Evolutionary conservation across 2,329 filamentous ascomycete species (phyloP).

Genomic region (Parafenestella ontariensis): DNA sequence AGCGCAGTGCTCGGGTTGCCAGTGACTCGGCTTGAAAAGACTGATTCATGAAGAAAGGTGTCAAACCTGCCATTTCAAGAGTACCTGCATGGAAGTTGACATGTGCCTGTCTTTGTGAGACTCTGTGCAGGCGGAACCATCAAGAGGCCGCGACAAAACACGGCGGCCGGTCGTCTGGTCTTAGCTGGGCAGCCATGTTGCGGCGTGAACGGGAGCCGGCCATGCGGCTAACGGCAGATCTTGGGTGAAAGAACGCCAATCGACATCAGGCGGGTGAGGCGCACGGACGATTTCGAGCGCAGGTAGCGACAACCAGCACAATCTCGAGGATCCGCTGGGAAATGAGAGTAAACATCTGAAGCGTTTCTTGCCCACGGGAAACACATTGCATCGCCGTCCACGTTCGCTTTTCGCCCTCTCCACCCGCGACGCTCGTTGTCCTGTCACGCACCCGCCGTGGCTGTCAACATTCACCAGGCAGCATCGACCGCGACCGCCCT

Average conservation of each 20-base stretch:
- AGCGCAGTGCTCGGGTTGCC: not conserved
- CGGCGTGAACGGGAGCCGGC: conserved; percentile 3
- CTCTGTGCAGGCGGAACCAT: not conserved
- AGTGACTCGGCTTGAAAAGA: too few relatives aligned
- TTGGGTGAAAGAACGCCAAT: conserved; percentile 8
- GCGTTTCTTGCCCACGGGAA: not conserved
- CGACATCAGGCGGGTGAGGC: conserved; percentile 1
- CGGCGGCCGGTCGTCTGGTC: not conserved
- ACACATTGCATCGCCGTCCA: not conserved
- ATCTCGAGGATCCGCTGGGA: conserved; percentile 7
- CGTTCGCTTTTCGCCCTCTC: not conserved
- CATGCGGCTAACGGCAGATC: conserved; percentile 18
- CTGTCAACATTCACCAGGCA: conserved; percentile 17
- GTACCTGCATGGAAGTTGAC: not conserved
- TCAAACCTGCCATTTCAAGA: too few relatives aligned
- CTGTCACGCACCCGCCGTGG: not conserved
- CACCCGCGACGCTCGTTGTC: not conserved
- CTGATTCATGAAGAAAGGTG: too few relatives aligned
- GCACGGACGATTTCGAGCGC: conserved; percentile 9
- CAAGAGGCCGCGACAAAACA: not conserved
- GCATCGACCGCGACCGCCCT: conserved; percentile 8
- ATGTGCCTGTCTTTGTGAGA: not conserved
- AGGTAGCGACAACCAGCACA: conserved; percentile 1
- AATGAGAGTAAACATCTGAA: not conserved
- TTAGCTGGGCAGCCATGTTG: not conserved